Base-by-base conservation (phyloP, 495 filamentous ascomycete species). In the Hypoxylon crocopeplum region DNA sequence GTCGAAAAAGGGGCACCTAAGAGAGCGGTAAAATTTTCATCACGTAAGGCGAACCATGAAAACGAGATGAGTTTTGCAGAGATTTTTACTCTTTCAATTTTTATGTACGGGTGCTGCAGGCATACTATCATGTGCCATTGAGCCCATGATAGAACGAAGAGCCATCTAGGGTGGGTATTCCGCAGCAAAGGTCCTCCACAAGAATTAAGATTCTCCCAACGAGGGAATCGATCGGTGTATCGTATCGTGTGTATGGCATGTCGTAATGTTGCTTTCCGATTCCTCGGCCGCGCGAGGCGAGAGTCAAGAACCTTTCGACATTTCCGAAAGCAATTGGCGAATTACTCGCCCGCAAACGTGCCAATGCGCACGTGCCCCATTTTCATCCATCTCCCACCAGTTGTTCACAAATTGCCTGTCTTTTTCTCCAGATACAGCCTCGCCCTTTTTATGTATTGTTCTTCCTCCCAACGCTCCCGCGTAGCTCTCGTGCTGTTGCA, bases 71-170 rank as follows among this genome's bases (percentile, higher is more conserved):
- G 12, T 17, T 33, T 54, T 59, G 37, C 7, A 59, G 45, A 59
- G 61, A 45, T 64, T 64, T 64, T 64, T 59, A 64, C 61, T 59
- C 61, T 59, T 64, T 64, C 38, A 16, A 54, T 64, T 54, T 48
- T 50, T 64, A 64, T 64, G 53, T 64, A 64, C 61, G 61, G 45
- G 21, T 49, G 55, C 61, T 50, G 61, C 15, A 50, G 61, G 55
- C 61, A 64, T 59, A 40, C 44, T 54, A 47, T 60, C 56, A 54
- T 59, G 42, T 29, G 52, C 46, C 38, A 39, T 45, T 17, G 1
- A 44, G 37, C 38, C 51, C 16, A 51, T 32, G 24, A 63, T 52
- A 20, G 33, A 45, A 59, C 45, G 61, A 64, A 64, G 41, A 41
- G 49, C 49, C 54, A 64, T 39, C 33, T 34, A 49, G 50, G 48